Evolutionary conservation across 768 basidiomycete genomes (phyloP).

Genomic region (Lentinula guzmanii): DNA sequence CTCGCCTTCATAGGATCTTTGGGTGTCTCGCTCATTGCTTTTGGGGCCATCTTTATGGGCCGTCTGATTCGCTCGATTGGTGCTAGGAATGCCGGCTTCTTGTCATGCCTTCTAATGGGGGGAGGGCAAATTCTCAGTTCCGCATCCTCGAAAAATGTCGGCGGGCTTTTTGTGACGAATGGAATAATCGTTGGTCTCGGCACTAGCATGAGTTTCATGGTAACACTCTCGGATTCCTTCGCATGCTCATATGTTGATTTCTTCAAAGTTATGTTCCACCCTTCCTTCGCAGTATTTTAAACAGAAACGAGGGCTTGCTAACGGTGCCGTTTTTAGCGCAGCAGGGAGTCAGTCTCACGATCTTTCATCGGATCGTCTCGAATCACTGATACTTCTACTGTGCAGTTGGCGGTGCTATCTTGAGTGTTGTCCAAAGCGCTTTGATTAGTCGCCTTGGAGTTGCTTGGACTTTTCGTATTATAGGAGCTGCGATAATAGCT

Average conservation of each 20-base stretch:
- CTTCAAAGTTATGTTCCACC: constrained; percentile 19
- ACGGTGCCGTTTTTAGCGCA: constrained; percentile 12
- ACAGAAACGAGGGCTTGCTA: constrained; percentile 22
- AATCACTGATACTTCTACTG: constrained; percentile 10
- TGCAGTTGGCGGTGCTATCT: constrained; percentile 21
- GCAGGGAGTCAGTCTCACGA: background rate
- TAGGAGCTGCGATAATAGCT: constrained; percentile 12
- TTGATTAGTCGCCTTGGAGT: constrained; percentile 21
- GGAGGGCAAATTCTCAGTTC: constrained; percentile 22
- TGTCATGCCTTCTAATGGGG: constrained; percentile 22
- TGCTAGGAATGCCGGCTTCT: constrained; percentile 17
- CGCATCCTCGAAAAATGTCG: constrained; percentile 15
- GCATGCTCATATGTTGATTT: background rate
- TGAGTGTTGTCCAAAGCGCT: constrained; percentile 20
- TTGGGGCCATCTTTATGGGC: constrained; percentile 20
- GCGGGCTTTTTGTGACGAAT: constrained; percentile 15
- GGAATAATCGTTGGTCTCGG: constrained; percentile 23
- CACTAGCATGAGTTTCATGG: constrained; percentile 17
- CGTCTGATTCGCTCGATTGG: constrained; percentile 24
- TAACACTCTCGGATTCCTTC: background rate
- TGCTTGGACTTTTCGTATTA: constrained; percentile 25
- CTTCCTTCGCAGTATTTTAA: constrained; percentile 26
- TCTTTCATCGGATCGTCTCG: background rate
- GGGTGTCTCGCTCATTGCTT: constrained; percentile 20
- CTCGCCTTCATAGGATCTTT: constrained; percentile 27